Conservation (phyloP, 1,284 basidiomycete genomes). For the Phellopilus nigrolimitatus region DNA sequence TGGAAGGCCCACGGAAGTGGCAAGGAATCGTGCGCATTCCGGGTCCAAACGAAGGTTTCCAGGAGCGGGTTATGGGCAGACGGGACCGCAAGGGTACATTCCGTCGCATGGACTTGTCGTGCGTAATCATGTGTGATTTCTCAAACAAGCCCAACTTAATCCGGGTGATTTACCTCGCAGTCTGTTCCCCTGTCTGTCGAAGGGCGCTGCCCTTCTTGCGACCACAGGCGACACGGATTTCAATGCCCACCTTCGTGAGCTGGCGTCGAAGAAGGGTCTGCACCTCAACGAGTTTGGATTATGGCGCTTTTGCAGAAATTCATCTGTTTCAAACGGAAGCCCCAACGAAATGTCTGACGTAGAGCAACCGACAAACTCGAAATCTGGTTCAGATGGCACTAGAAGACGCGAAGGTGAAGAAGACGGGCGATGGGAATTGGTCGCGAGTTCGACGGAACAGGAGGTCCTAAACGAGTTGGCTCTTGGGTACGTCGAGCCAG, state of each 20-base stretch:
- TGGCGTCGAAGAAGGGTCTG: constrained; percentile 23
- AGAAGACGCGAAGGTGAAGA: background rate
- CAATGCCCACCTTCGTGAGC: constrained; percentile 21
- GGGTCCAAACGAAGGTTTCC: constrained; percentile 1
- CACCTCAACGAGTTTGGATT: constrained; percentile 31
- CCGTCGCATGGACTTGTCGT: constrained; percentile 21
- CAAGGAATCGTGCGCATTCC: constrained; percentile 23
- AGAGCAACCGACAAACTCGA: background rate
- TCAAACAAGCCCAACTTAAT: background rate
- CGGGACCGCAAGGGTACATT: constrained; percentile 11
- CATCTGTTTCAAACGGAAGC: background rate
- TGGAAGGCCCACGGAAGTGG: constrained; percentile 19
- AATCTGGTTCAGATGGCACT: background rate
- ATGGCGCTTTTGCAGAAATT: constrained; percentile 23
- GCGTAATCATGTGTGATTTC: background rate
- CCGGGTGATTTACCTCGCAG: constrained; percentile 18
- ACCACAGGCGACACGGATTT: constrained; percentile 30
- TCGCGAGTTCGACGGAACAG: constrained; percentile 26
- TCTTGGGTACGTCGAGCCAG: constrained; percentile 25
- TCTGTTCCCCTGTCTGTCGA: constrained; percentile 25
- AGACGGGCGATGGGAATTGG: constrained; percentile 25
- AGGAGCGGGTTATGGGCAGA: constrained; percentile 1
- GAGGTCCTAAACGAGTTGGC: constrained; percentile 26
- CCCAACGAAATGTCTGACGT: background rate
- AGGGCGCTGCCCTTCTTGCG: constrained; percentile 27